Conservation (phyloP, 1,139 yeast species). For the Sugiyamaella neomexicana region DNA sequence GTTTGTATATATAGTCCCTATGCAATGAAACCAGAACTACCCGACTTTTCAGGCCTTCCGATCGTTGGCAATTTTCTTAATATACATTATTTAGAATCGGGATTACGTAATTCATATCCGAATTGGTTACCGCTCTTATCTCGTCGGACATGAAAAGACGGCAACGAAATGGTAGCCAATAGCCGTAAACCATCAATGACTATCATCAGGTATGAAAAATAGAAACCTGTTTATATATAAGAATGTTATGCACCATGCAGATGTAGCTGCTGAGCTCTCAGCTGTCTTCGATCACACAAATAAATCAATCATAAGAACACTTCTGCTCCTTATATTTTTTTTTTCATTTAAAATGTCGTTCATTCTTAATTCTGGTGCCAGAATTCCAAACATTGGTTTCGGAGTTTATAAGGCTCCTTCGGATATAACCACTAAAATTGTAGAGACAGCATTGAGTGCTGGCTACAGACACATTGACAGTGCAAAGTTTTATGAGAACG, state of each 20-base stretch:
- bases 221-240: too few species aligned
- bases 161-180: background rate
- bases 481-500: constrained; percentile 57
- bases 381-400: constrained; percentile 59
- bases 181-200: too few species aligned
- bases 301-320: too few species aligned
- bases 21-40: too few species aligned
- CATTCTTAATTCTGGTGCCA: constrained; percentile 37
- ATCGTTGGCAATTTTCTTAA: too few species aligned
- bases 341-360: constrained; percentile 7
- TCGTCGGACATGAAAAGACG: background rate
- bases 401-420: constrained; percentile 56
- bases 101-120: background rate
- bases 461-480: constrained; percentile 64
- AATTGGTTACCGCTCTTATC: background rate
- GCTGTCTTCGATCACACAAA: background rate
- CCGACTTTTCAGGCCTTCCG: too few species aligned
- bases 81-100: too few species aligned
- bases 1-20: too few species aligned
- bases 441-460: constrained; percentile 46
- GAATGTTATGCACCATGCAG: too few species aligned
- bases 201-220: too few species aligned
- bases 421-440: constrained; percentile 45
- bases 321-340: too few species aligned
- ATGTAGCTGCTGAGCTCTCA: background rate